A percentile compares a stretch with the other conserved stretches of the same genome.
Conservation (phyloP, 2,329 filamentous ascomycete species). For the Pseudohalonectria lignicola region DNA sequence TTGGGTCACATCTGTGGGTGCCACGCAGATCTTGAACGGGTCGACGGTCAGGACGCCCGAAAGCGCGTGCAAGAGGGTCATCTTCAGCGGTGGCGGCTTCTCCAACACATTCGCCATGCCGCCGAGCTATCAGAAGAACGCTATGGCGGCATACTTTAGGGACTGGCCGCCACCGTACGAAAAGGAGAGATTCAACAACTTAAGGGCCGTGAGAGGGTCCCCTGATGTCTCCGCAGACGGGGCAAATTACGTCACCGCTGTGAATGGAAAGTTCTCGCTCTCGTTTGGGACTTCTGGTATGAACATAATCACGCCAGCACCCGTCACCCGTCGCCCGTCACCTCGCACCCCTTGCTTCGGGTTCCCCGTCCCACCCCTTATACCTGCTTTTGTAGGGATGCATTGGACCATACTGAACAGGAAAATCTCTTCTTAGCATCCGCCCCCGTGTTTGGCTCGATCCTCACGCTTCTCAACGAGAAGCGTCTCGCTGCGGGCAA, state of each 20-base stretch:
- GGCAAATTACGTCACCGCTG: conserved; percentile 25
- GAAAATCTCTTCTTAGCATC: conserved; percentile 21
- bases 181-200: conserved; percentile 25
- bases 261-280: conserved; percentile 27
- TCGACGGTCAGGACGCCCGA: conserved; percentile 25
- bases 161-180: conserved; percentile 28
- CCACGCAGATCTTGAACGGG: conserved; percentile 31
- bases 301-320: too few species aligned
- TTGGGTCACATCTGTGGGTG: conserved; percentile 40
- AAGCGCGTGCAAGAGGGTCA: conserved; percentile 31
- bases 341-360: too few species aligned
- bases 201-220: conserved; percentile 21
- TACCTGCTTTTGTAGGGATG: too few species aligned
- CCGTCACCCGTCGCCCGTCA: too few species aligned
- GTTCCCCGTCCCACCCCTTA: too few species aligned
- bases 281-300: conserved; percentile 36
- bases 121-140: conserved; percentile 22
- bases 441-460: conserved; percentile 43
- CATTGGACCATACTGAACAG: too few species aligned
- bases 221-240: conserved; percentile 15
- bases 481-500: conserved; percentile 37
- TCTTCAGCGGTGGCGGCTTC: conserved; percentile 33
- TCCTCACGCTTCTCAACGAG: conserved; percentile 53
- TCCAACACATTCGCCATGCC: conserved; percentile 32
- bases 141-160: conserved; percentile 10